phyloP scores from a whole-genome alignment of 2,329 filamentous ascomycete species.

The Colletotrichum orbiculare region DNA sequence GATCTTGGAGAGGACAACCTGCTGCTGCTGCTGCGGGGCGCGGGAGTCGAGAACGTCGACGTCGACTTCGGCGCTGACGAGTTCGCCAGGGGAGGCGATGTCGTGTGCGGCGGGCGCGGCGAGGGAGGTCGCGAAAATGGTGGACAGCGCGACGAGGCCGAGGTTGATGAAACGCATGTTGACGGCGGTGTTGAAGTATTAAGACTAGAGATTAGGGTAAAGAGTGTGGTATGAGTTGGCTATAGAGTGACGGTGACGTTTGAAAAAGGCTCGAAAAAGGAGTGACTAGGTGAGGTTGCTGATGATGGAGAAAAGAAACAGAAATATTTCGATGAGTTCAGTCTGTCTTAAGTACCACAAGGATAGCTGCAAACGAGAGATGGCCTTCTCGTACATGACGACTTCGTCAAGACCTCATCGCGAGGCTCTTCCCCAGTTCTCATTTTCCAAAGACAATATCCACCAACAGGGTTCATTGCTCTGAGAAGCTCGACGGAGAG shows the following conservation, averaged over 20 bases:
- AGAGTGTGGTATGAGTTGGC: slow-evolving; percentile 1
- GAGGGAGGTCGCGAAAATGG: slow-evolving; percentile 22
- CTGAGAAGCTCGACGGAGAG: neutral
- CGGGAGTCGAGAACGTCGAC: slow-evolving; percentile 11
- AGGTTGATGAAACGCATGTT: slow-evolving; percentile 32
- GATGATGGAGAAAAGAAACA: slow-evolving; percentile 15
- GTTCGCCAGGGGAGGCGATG: neutral
- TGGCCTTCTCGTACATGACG: neutral
- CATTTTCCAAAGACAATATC: neutral
- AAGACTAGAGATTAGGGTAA: slow-evolving; percentile 21
- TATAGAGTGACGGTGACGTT: too few species aligned
- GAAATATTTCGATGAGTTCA: neutral
- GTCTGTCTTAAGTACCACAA: slow-evolving; percentile 12
- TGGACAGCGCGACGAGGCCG: slow-evolving; percentile 22
- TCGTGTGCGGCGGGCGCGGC: slow-evolving; percentile 20
- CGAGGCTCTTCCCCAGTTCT: neutral
- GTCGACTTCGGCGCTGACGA: neutral
- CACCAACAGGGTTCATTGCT: neutral
- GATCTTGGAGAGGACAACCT: slow-evolving; percentile 28
- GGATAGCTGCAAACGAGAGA: too few species aligned
- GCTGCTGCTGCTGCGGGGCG: neutral
- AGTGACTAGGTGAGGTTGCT: slow-evolving; percentile 29
- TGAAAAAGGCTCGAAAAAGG: slow-evolving; percentile 16
- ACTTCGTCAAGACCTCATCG: neutral
- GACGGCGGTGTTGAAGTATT: slow-evolving; percentile 18